phyloP scores from a whole-genome alignment of 305 asterid species.

The Salvia sclarea region DNA sequence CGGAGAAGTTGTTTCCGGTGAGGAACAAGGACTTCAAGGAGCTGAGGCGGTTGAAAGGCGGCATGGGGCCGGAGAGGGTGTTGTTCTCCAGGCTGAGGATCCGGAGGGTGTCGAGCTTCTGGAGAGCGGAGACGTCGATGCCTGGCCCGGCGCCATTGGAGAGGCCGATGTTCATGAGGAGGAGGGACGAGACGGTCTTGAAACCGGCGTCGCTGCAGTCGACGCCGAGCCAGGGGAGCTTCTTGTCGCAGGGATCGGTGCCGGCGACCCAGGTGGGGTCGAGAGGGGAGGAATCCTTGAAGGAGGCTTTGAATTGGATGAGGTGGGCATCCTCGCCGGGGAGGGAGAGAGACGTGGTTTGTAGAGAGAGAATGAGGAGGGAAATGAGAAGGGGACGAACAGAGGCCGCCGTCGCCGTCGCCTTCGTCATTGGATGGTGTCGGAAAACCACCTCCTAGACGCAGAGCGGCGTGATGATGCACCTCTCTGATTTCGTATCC shows the following conservation, averaged over 20 bases:
- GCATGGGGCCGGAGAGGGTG: slow-evolving; percentile 58
- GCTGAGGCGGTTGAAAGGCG: slow-evolving; percentile 55
- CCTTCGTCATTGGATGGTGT: slow-evolving; percentile 2
- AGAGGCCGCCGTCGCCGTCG: slow-evolving; percentile 46
- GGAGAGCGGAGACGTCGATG: too few species aligned
- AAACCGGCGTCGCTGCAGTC: slow-evolving; percentile 43
- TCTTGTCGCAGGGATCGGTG: slow-evolving; percentile 54
- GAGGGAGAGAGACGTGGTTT: slow-evolving; percentile 31
- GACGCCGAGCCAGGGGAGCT: slow-evolving; percentile 55
- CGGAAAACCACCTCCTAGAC: slow-evolving; percentile 39
- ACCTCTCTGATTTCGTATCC: slow-evolving; percentile 33
- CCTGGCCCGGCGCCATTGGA: slow-evolving; percentile 40
- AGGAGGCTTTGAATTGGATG: slow-evolving; percentile 54
- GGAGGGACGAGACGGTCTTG: slow-evolving; percentile 41
- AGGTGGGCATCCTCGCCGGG: slow-evolving; percentile 52
- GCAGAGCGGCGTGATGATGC: slow-evolving; percentile 28
- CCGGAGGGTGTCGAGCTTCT: slow-evolving; percentile 48
- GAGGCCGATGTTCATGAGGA: slow-evolving; percentile 49
- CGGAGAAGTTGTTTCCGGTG: slow-evolving; percentile 53
- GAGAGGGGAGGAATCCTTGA: slow-evolving; percentile 47
- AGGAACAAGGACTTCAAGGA: slow-evolving; percentile 51
- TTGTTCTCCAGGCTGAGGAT: slow-evolving; percentile 57
- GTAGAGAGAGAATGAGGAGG: slow-evolving; percentile 32
- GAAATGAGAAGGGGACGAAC: slow-evolving; percentile 43
- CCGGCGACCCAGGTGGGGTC: slow-evolving; percentile 60